These are phyloP conservation scores for Colletotrichum tanaceti DNA, from an alignment of 2,329 filamentous ascomycete genomes.

Conservation along the genomic window DNA sequence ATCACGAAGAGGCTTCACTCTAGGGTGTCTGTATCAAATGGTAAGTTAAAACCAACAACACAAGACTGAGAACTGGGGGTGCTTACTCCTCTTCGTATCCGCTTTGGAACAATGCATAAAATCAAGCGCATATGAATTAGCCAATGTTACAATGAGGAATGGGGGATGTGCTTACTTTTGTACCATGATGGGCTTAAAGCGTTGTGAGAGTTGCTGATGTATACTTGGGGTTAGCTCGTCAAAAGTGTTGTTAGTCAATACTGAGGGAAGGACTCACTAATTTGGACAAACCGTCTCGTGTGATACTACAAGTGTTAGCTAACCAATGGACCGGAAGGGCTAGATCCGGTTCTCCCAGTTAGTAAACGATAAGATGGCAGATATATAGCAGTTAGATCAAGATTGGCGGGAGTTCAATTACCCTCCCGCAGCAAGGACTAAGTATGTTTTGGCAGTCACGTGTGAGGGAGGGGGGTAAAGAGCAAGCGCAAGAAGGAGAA, in stretches of 20 bases:
- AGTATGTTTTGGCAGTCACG: background rate
- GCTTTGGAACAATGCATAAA: too few relatives aligned
- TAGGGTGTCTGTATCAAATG: background rate
- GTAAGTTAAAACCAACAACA: too few relatives aligned
- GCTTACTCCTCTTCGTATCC: background rate
- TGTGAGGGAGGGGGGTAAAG: background rate
- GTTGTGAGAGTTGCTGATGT: background rate
- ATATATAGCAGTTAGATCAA: background rate
- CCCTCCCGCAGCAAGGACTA: slow-evolving; percentile 7
- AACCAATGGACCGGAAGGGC: background rate
- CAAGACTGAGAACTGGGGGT: background rate
- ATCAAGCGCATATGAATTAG: too few relatives aligned
- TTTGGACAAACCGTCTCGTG: background rate
- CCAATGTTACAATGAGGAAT: background rate
- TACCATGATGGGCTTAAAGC: too few relatives aligned
- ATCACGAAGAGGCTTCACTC: background rate
- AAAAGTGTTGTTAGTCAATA: background rate
- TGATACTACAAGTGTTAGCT: background rate
- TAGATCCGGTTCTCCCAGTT: background rate
- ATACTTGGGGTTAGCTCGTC: background rate
- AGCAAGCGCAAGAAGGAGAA: background rate
- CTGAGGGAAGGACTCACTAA: background rate
- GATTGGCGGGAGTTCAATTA: slow-evolving; percentile 7
- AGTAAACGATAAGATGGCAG: background rate
- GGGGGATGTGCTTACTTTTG: background rate